Conservation (phyloP, 495 filamentous ascomycete genomes). For the Neurospora sp. region DNA sequence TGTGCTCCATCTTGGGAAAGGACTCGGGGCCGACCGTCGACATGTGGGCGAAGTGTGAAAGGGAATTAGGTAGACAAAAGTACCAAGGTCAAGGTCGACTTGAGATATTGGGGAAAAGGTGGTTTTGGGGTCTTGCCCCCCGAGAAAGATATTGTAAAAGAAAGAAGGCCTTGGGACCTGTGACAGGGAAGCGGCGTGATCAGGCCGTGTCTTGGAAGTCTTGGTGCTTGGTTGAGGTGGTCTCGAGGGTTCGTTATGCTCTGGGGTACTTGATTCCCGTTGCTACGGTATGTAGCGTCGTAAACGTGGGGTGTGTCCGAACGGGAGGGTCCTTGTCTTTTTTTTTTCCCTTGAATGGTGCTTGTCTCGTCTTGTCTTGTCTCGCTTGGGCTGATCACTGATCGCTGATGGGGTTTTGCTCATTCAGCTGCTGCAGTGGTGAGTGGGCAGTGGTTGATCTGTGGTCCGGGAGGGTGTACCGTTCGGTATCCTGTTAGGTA, state of each 20-base stretch:
- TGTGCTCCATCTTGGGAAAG: conserved; percentile 45
- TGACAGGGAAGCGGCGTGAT: neutral
- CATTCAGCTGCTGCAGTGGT: neutral
- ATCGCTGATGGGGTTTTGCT: neutral
- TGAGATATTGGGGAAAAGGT: neutral
- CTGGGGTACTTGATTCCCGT: neutral
- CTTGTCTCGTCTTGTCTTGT: neutral
- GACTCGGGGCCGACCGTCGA: neutral
- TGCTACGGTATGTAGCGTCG: neutral
- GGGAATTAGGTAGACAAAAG: neutral
- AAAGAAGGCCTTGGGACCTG: neutral
- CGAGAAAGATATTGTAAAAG: neutral
- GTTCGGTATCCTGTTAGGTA: neutral
- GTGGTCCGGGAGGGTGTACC: neutral
- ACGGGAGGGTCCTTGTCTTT: neutral
- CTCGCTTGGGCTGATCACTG: neutral
- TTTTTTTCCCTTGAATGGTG: neutral
- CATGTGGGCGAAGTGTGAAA: neutral
- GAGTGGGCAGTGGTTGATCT: neutral
- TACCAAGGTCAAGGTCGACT: neutral
- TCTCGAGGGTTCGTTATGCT: neutral
- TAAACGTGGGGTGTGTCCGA: neutral
- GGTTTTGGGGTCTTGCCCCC: neutral
- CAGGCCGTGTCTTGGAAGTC: neutral
- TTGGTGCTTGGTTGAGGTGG: neutral